Base-by-base conservation (phyloP, 2,329 filamentous ascomycete genomes). In the Colletotrichum falcatum region DNA sequence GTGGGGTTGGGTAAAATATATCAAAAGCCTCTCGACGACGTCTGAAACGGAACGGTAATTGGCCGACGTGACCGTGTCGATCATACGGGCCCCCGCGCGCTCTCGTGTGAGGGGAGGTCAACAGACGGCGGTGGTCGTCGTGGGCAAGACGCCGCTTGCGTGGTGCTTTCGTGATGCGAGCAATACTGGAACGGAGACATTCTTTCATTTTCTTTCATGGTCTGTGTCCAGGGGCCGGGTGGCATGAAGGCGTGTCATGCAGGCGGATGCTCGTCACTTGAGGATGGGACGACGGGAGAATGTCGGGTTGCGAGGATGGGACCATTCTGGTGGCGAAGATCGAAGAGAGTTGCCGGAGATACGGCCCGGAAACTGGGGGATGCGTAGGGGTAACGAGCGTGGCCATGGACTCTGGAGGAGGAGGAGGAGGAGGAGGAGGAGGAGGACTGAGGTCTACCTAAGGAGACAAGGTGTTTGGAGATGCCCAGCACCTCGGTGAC, bases 81-180 rank as follows among this genome's bases (percentile, higher is more conserved):
- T 71, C 69, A 71, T n/a, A 65, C 66, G 30, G 60, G 30, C 46
- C 54, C 44, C 44, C n/a, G n/a, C 48, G 66, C 39, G 11, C n/a
- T 35, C 33, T 23, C 61, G 66, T 30, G 60, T 14, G 4, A 37
- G n/a, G 44, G 6, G 60, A 23, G 1, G 53, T 12, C 23, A n/a
- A 23, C 44, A 23, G 4, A 30, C 9, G 4, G 28, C 33, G 33
- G 7, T 16, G 6, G 14, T 37, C 1, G 23, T n/a, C n/a, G n/a
- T 30, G 7, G 2, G 7, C 12, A 20, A 55, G 33, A n/a, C 14
- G 35, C 33, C 33, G 23, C 54, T 26, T 2, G n/a, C 16, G n/a
- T 26, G 30, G 49, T 14, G 16, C 16, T 3, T 5, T 26, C 5
- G 11, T 23, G 30, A 20, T 37, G 7, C 1, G 14, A 11, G 26